Evolutionary conservation across 495 filamentous ascomycete species (phyloP).

Genomic region (Penicillium herquei): DNA sequence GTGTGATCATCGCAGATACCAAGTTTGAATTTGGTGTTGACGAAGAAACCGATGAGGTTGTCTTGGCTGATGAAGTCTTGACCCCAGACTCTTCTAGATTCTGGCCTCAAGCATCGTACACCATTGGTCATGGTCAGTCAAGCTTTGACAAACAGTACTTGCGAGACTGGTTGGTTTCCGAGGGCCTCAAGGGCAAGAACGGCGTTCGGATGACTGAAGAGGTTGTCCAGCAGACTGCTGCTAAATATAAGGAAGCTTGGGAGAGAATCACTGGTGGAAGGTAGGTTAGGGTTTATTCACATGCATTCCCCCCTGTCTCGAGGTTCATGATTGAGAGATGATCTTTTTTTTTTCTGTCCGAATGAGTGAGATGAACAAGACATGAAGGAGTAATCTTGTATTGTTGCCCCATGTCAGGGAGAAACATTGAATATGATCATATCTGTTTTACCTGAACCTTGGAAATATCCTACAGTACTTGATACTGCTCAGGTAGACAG

Average conservation of each 20-base stretch:
- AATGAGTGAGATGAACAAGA: constrained; percentile 3
- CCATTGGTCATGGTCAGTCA: constrained; percentile 68
- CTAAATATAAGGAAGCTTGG: constrained; percentile 68
- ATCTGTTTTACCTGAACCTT: no score
- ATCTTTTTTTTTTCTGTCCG: background rate
- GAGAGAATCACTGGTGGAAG: constrained; percentile 63
- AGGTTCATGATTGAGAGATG: no score
- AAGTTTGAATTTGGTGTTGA: constrained; percentile 85
- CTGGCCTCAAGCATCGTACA: constrained; percentile 77
- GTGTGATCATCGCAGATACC: constrained; percentile 90
- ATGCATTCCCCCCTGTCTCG: no score
- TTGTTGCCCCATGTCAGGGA: no score
- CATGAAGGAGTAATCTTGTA: no score
- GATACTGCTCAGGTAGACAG: no score
- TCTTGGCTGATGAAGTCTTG: constrained; percentile 88
- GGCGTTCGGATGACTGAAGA: constrained; percentile 67
- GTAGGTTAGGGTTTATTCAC: constrained; percentile 10
- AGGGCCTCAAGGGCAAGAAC: constrained; percentile 69
- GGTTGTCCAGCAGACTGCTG: constrained; percentile 59
- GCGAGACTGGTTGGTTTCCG: constrained; percentile 76
- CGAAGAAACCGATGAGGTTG: constrained; percentile 68
- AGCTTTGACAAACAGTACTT: constrained; percentile 93
- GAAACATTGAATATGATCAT: no score
- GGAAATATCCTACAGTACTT: no score
- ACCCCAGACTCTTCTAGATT: constrained; percentile 86